Evolutionary conservation across 352 stramenopile species (phyloP).

Genomic region (Discostella stelligera): DNA sequence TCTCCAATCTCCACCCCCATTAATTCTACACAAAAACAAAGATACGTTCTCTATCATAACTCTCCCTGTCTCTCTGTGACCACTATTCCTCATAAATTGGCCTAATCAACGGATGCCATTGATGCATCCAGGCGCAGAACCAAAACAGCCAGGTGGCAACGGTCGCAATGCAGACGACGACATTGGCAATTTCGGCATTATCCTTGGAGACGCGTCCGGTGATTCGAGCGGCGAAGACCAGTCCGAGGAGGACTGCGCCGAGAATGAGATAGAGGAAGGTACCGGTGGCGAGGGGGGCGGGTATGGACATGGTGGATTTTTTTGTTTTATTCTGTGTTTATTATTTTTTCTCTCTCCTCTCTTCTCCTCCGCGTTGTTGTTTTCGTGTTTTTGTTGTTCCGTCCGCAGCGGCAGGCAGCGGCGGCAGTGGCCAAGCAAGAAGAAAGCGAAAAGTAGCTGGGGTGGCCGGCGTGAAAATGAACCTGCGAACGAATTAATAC

Average conservation of each 20-base stretch:
- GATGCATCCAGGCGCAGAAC: constrained; percentile 66
- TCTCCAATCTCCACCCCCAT: background rate
- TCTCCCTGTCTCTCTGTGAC: background rate
- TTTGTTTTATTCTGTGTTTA: background rate
- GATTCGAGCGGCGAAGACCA: constrained; percentile 49
- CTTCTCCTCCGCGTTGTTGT: too few species aligned
- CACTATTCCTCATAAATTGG: constrained; percentile 76
- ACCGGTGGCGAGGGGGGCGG: constrained; percentile 65
- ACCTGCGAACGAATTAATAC: too few species aligned
- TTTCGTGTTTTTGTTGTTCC: too few species aligned
- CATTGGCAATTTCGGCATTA: constrained; percentile 67
- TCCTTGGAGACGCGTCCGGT: constrained; percentile 60
- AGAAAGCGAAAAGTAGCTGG: too few species aligned
- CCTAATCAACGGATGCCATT: constrained; percentile 81
- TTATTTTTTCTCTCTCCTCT: too few species aligned
- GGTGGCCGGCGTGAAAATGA: too few species aligned
- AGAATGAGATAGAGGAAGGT: constrained; percentile 70
- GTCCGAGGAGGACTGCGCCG: constrained; percentile 24
- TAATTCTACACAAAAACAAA: background rate
- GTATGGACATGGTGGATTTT: constrained; percentile 62
- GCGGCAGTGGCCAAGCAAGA: too few species aligned
- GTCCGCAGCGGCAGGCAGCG: too few species aligned
- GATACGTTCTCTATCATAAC: background rate
- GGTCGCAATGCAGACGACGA: constrained; percentile 37
- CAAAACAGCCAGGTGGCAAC: constrained; percentile 42